phyloP scores from a whole-genome alignment of 345 rosid species.

The Populus pruinosa region DNA sequence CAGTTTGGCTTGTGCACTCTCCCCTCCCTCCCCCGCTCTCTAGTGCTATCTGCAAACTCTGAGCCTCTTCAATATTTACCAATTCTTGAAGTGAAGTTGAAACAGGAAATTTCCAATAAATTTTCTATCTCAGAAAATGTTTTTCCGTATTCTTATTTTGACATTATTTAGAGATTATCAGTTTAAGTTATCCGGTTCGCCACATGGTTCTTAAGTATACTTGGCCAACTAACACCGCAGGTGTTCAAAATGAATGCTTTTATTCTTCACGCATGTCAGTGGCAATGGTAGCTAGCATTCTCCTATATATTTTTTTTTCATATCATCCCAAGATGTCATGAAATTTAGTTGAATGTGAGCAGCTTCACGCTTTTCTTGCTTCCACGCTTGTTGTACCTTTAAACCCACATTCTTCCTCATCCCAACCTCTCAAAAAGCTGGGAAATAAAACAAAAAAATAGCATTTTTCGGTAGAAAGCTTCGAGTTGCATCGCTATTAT shows the following conservation, averaged over 20 bases:
- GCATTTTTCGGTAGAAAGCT: slow-evolving; percentile 8
- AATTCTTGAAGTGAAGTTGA: no score
- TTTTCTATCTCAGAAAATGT: no score
- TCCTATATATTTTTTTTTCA: not conserved
- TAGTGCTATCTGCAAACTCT: no score
- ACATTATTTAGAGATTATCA: no score
- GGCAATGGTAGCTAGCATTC: not conserved
- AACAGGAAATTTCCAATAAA: no score
- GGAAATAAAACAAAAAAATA: not conserved
- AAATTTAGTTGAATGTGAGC: slow-evolving; percentile 26
- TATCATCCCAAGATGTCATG: slow-evolving; percentile 34
- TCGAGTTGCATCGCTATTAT: not conserved
- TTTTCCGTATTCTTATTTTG: no score
- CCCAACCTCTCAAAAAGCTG: slow-evolving; percentile 6
- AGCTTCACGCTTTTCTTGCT: slow-evolving; percentile 50
- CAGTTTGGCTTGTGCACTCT: no score
- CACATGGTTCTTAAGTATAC: no score
- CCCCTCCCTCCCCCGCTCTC: no score
- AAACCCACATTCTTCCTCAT: slow-evolving; percentile 24
- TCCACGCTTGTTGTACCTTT: slow-evolving; percentile 28
- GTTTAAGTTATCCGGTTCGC: no score
- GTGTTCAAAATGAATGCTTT: not conserved
- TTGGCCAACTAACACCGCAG: not conserved
- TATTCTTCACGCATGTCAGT: not conserved
- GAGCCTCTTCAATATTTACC: no score